Conservation (phyloP, 129 eudicot genomes). For the Chrysanthemum seticuspe region DNA sequence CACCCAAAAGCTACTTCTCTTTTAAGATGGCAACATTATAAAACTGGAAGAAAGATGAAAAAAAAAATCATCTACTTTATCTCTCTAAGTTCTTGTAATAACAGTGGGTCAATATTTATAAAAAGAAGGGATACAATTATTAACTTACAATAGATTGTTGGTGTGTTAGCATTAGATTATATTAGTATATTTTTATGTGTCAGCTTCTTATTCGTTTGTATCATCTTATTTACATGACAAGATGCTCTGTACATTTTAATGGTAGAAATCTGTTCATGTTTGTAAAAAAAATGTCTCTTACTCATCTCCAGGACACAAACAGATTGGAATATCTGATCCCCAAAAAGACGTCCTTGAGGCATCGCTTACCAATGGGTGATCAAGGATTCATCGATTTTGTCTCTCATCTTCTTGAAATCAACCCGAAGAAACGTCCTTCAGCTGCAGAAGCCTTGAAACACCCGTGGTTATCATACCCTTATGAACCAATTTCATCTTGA, state of each 20-base stretch:
- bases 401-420: constrained; percentile 72
- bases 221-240: neutral
- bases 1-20: too few relatives aligned
- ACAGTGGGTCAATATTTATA: too few relatives aligned
- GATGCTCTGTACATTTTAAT: neutral
- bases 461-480: constrained; percentile 92
- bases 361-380: constrained; percentile 92
- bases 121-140: too few relatives aligned
- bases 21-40: too few relatives aligned
- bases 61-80: too few relatives aligned
- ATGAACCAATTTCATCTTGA: constrained; percentile 90
- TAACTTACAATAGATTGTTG: too few relatives aligned
- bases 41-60: too few relatives aligned
- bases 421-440: constrained; percentile 82
- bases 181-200: neutral
- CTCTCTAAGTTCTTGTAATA: too few relatives aligned
- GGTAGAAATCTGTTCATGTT: constrained; percentile 2
- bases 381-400: constrained; percentile 94
- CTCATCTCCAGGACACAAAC: constrained; percentile 58
- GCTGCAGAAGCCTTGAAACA: constrained; percentile 87
- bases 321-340: constrained; percentile 87
- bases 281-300: neutral
- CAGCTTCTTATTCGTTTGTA: neutral
- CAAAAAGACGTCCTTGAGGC: constrained; percentile 82
- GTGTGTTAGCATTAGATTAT: too few relatives aligned